Evolutionary conservation across 345 rosid genomes (phyloP), one percentile per base, ranked within the genome.

Genomic region (Salix suchowensis): DNA sequence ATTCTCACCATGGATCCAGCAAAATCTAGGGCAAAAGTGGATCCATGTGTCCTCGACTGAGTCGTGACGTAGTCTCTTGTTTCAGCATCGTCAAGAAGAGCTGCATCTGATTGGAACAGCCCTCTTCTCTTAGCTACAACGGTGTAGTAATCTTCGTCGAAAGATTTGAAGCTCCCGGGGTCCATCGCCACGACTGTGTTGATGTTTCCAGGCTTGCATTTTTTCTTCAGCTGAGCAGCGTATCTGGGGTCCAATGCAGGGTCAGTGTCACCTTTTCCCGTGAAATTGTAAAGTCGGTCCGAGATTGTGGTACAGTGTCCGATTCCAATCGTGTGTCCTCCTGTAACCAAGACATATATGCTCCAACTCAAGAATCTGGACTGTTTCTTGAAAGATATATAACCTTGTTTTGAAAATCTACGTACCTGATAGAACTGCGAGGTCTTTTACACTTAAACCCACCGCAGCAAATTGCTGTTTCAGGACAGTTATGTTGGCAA

Each of bases 291-390:
- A 32, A 91, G 71, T 8, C 92, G 89, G 44, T 9, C 37, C n/a
- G 68, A 52, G 9, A 91, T 40, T 19, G 74, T 24, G 9, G 23
- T 42, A 72, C 93, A 91, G 7, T 71, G 82, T 65, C 91, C 85
- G 34, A 82, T 81, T 24, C 93, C 96, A 26, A 89, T 87, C 23
- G 96, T 91, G 85, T 89, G 93, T n/a, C 67, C 90, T 60, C 89
- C 91, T 86, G 75, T 28, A 46, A 24, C 26, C 14, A 23, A 50
- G 44, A 52, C 39, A 4, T 46, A 3, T 6, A n/a, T n/a, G n/a
- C n/a, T 37, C 12, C 10, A 19, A 19, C 12, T 52, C 42, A 50
- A n/a, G 2, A 34, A 4, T 9, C 5, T 2, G 39, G 23, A 10
- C 0, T 24, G 65, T 19, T 62, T 12, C 66, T 12, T 32, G 5